A percentile compares a stretch with the other conserved stretches of the same genome.
These are phyloP conservation scores for Colletotrichum incanum DNA, from an alignment of 2,329 filamentous ascomycete species.

Conservation along the genomic window DNA sequence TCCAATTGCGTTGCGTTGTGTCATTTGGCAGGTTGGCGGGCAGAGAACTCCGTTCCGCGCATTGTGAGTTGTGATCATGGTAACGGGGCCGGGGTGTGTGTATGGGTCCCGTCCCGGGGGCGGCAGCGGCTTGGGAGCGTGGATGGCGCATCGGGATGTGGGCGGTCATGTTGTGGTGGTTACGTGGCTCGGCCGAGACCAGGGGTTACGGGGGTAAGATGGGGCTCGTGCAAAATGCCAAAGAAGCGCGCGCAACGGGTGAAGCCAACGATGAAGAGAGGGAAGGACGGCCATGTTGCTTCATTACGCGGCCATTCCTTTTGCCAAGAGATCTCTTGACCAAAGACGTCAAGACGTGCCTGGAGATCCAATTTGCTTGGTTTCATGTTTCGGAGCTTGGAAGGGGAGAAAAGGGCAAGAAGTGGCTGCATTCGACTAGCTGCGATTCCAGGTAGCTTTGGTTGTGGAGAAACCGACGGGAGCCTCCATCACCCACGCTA, in stretches of 20 bases:
- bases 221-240: background rate
- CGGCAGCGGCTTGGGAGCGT: background rate
- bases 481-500: slow-evolving; percentile 6
- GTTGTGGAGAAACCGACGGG: slow-evolving; percentile 23
- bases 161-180: slow-evolving; percentile 15
- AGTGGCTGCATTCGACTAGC: background rate
- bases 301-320: slow-evolving; percentile 23
- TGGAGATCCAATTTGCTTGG: slow-evolving; percentile 28
- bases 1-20: slow-evolving; percentile 28
- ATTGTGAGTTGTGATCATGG: background rate
- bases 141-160: slow-evolving; percentile 36
- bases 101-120: slow-evolving; percentile 18
- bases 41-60: background rate
- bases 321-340: slow-evolving; percentile 25
- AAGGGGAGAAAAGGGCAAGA: background rate
- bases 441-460: slow-evolving; percentile 1
- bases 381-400: slow-evolving; percentile 25
- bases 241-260: slow-evolving; percentile 4
- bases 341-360: slow-evolving; percentile 15
- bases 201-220: background rate
- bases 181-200: slow-evolving; percentile 38
- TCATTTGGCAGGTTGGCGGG: background rate
- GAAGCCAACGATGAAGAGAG: background rate
- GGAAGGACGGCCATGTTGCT: slow-evolving; percentile 6
- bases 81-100: background rate